Evolutionary conservation across 345 rosid species (phyloP).

Genomic region (Citrus unshiu): DNA sequence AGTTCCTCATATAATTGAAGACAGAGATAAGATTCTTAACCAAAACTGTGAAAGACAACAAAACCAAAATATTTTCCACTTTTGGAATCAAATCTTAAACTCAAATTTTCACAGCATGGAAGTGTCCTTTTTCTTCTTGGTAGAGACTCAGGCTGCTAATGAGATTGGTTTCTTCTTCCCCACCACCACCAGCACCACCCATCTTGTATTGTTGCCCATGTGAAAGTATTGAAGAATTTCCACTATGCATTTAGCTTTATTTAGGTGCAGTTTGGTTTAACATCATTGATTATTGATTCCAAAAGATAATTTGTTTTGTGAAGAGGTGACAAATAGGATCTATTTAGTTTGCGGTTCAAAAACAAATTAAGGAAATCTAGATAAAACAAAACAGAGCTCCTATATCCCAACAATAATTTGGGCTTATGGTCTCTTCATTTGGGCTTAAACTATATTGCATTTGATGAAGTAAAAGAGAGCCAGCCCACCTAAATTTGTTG

Average conservation of each 20-base stretch:
- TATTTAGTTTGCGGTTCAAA: too few species aligned
- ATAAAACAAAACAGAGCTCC: not conserved
- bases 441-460: not conserved
- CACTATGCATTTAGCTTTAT: not conserved
- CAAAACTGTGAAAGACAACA: not conserved
- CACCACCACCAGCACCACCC: not conserved
- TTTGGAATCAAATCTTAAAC: not conserved
- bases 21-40: not conserved
- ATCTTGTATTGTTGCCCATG: not conserved
- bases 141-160: not conserved
- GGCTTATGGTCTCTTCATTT: not conserved
- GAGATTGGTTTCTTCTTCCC: not conserved
- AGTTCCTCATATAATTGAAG: not conserved
- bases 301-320: too few species aligned
- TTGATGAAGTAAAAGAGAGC: too few species aligned
- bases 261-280: too few species aligned
- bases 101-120: not conserved
- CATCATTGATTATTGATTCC: too few species aligned
- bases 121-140: not conserved
- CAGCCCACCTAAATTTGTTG: too few species aligned
- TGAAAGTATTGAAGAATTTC: not conserved
- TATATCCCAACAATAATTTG: not conserved
- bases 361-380: too few species aligned
- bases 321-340: too few species aligned
- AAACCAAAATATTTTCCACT: not conserved